Base-by-base conservation (phyloP, 768 basidiomycete genomes). In the Amyloporia xantha region DNA sequence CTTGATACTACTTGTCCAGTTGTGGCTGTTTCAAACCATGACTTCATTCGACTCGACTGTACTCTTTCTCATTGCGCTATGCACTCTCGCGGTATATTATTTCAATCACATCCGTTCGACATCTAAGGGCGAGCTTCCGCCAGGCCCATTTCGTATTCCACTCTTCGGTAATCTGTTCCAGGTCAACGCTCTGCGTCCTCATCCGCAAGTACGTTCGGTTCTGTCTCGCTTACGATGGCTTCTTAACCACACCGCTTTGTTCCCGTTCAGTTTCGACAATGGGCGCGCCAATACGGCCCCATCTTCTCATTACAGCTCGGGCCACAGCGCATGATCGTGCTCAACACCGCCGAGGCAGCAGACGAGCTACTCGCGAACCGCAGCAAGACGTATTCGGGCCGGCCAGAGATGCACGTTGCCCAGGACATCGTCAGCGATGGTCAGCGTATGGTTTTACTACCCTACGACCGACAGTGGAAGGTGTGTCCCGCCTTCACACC, bases 101-200 rank as follows among this genome's bases (percentile, higher is more conserved):
- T 39, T 39, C 38, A 7, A 9, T 21, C 38, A 39, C 17, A 17
- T 7, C 38, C 38, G 38, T 39, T 21, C 38, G 20, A 33, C 30
- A 33, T n/a, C n/a, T n/a, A 35, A n/a, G 33, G 38, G 17, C 17
- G 25, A 9, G 25, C 54, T 63, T 26, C 67, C 65, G 21, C 67
- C 67, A 13, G 62, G 65, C 24, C 67, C 67, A 0, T 52, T 51
- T 5, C 61, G 64, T 24, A 48, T 64, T 2, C 65, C 64, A 25
- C 43, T 68, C 54, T 54, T 68, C 49, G 65, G 67, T 17, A 66
- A 66, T 51, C 54, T 66, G 17, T 60, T 64, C 47, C 62, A 66
- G 48, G 60, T 68, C 33, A 48, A 57, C 19, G 56, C 53, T 5
- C 48, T 61, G 19, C 54, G 61, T 23, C 62, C 62, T 9, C 59